Evolutionary conservation across 1,139 yeast genomes (phyloP).

Genomic region (Fermentozyma sake): DNA sequence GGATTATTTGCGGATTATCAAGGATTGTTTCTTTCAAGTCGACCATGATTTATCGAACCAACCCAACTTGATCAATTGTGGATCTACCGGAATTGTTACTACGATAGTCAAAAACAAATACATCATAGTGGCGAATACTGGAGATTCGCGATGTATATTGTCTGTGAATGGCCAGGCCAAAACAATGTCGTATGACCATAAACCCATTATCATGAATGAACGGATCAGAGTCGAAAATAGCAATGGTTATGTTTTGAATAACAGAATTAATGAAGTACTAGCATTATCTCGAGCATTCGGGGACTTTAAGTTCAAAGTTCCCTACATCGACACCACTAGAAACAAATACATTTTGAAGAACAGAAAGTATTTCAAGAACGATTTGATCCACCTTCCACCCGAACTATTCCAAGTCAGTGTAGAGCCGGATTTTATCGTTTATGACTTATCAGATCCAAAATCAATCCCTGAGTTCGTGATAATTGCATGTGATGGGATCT

Average conservation of each 20-base stretch:
- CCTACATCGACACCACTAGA: slow-evolving; percentile 30
- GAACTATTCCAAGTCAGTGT: slow-evolving; percentile 54
- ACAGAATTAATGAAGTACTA: slow-evolving; percentile 67
- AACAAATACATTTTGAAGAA: slow-evolving; percentile 25
- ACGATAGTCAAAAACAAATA: slow-evolving; percentile 47
- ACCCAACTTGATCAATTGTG: slow-evolving; percentile 46
- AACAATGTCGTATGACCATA: slow-evolving; percentile 68
- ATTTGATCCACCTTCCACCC: slow-evolving; percentile 31
- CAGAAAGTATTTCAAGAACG: slow-evolving; percentile 10
- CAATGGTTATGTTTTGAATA: slow-evolving; percentile 66
- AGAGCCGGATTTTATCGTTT: slow-evolving; percentile 65
- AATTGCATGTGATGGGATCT: slow-evolving; percentile 74
- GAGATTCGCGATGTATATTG: slow-evolving; percentile 68
- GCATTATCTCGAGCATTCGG: slow-evolving; percentile 78
- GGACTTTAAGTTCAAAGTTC: slow-evolving; percentile 62
- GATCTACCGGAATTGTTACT: slow-evolving; percentile 64
- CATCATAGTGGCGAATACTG: slow-evolving; percentile 61
- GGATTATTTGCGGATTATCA: slow-evolving; percentile 31
- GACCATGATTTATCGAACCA: slow-evolving; percentile 51
- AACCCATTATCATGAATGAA: slow-evolving; percentile 75
- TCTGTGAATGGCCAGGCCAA: slow-evolving; percentile 53
- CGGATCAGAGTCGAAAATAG: slow-evolving; percentile 66
- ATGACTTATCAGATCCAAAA: slow-evolving; percentile 28
- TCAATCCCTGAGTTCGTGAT: slow-evolving; percentile 57
- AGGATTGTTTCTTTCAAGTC: slow-evolving; percentile 51